Percentiles rank a stretch among this genome's conserved stretches.
phyloP scores from a whole-genome alignment of 2,329 filamentous ascomycete genomes.

The Gnomoniopsis sp. region DNA sequence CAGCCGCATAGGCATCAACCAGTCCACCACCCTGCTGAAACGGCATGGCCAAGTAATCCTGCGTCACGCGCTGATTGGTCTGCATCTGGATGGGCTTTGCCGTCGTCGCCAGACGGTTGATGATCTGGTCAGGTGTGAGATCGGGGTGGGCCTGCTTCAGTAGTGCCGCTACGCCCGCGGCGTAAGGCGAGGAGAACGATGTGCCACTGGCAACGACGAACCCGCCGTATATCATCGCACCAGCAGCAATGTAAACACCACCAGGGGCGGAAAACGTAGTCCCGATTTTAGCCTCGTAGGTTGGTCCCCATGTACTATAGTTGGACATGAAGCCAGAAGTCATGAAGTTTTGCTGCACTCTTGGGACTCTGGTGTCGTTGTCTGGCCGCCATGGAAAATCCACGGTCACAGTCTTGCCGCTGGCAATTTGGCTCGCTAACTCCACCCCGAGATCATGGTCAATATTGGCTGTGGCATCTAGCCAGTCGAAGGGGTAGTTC shows the following conservation, averaged over 20 bases:
- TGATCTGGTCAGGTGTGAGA: conserved; percentile 1
- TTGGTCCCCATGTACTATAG: conserved; percentile 10
- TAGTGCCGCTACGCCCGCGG: neutral
- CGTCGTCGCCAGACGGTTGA: conserved; percentile 6
- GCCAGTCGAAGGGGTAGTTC: conserved; percentile 7
- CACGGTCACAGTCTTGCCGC: conserved; percentile 1
- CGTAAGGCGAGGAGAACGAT: conserved; percentile 5
- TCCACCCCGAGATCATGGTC: conserved; percentile 4
- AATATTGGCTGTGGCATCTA: conserved; percentile 6
- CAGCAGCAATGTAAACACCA: neutral
- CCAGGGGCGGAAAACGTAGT: conserved; percentile 3
- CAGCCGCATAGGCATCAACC: conserved; percentile 5
- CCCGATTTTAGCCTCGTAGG: conserved; percentile 2
- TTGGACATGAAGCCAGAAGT: conserved; percentile 3
- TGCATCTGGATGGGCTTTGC: conserved; percentile 10
- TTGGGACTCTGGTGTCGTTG: conserved; percentile 1
- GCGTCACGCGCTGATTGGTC: conserved; percentile 2
- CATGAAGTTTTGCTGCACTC: conserved; percentile 5
- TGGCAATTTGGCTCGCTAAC: neutral
- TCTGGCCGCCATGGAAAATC: conserved; percentile 6
- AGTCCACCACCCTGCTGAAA: conserved; percentile 6
- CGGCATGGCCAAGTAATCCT: conserved; percentile 1
- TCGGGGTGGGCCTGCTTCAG: conserved; percentile 3
- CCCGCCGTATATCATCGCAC: conserved; percentile 2
- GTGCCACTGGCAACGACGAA: neutral